Conservation (phyloP, 768 basidiomycete species). For the Boletus rubropictus region DNA sequence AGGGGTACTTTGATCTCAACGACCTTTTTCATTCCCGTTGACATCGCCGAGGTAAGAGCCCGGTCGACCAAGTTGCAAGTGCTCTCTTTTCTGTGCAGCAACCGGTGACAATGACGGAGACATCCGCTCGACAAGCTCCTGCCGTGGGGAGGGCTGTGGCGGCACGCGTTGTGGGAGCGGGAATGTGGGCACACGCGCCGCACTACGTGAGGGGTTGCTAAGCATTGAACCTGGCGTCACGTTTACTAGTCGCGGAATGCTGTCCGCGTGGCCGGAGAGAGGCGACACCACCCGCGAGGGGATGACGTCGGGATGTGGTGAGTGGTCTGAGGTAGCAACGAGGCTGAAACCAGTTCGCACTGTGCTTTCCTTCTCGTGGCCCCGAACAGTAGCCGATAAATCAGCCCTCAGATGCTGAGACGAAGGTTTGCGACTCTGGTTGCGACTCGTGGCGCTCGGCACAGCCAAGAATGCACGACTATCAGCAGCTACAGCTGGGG, state of each 20-base stretch:
- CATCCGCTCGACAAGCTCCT: slow-evolving; percentile 22
- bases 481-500: slow-evolving; percentile 27
- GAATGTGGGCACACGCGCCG: slow-evolving; percentile 7
- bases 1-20: slow-evolving; percentile 5
- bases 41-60: slow-evolving; percentile 25
- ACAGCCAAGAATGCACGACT: slow-evolving; percentile 29
- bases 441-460: slow-evolving; percentile 23
- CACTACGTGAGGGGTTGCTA: slow-evolving; percentile 15
- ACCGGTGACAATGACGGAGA: slow-evolving; percentile 18
- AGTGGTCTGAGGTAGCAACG: slow-evolving; percentile 24
- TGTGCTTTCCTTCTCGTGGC: slow-evolving; percentile 24
- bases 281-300: slow-evolving; percentile 22
- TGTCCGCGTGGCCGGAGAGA: slow-evolving; percentile 16
- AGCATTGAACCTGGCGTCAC: slow-evolving; percentile 9
- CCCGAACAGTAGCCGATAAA: slow-evolving; percentile 24
- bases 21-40: slow-evolving; percentile 28
- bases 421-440: slow-evolving; percentile 29
- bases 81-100: slow-evolving; percentile 17
- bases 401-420: slow-evolving; percentile 29
- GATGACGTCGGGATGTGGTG: slow-evolving; percentile 23
- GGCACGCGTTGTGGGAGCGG: slow-evolving; percentile 21
- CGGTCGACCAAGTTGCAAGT: slow-evolving; percentile 11
- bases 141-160: slow-evolving; percentile 28
- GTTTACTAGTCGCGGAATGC: slow-evolving; percentile 14
- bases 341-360: slow-evolving; percentile 28